Conservation (phyloP, 345 rosid species). For the Bruguiera gymnorhiza region DNA sequence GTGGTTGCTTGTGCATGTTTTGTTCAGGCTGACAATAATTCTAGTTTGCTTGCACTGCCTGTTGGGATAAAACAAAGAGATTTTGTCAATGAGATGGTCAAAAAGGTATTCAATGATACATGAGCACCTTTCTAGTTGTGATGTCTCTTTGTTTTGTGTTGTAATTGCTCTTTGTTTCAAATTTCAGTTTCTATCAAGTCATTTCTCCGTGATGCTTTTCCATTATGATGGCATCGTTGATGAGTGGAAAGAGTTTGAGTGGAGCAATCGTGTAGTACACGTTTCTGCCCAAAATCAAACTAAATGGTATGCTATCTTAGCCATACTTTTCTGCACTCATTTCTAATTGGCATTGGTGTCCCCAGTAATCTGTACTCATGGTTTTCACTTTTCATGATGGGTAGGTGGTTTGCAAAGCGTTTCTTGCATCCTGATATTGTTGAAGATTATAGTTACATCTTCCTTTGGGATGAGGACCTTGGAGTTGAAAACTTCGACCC, state of each 20-base stretch:
- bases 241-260: slow-evolving; percentile 63
- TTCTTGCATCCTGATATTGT: slow-evolving; percentile 73
- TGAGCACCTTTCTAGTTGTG: not conserved
- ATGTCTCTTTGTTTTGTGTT: slow-evolving; percentile 4
- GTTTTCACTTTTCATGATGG: slow-evolving; percentile 4
- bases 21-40: slow-evolving; percentile 29
- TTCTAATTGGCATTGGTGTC: not conserved
- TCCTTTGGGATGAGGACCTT: slow-evolving; percentile 81
- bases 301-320: slow-evolving; percentile 53
- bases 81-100: slow-evolving; percentile 50
- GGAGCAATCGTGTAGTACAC: slow-evolving; percentile 64
- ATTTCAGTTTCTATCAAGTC: slow-evolving; percentile 57
- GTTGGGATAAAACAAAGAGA: slow-evolving; percentile 61
- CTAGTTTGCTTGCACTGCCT: slow-evolving; percentile 47
- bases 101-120: slow-evolving; percentile 34
- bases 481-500: slow-evolving; percentile 66
- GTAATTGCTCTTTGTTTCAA: not conserved
- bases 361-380: not conserved
- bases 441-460: slow-evolving; percentile 51
- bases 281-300: slow-evolving; percentile 79
- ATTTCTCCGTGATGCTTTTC: slow-evolving; percentile 75
- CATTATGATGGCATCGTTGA: slow-evolving; percentile 87
- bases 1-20: not conserved
- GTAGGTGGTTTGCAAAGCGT: slow-evolving; percentile 87
- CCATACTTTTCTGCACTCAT: not conserved